Percentiles rank a stretch among this genome's conserved stretches.
Evolutionary conservation across 1,284 basidiomycete genomes (phyloP).

Genomic region (Pyrrhoderma noxium): DNA sequence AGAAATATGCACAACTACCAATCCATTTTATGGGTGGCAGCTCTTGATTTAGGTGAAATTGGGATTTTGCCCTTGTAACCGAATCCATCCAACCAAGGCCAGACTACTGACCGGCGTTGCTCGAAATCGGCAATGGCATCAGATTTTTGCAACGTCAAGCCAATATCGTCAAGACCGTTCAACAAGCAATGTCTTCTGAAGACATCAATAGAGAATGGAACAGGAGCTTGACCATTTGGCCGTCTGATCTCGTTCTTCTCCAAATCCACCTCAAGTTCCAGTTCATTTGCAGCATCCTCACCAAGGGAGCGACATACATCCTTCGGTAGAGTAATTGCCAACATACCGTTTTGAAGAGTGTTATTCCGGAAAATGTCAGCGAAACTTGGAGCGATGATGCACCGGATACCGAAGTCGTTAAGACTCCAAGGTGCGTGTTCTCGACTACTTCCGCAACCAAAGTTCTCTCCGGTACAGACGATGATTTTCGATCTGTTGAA

Average conservation of each 20-base stretch:
- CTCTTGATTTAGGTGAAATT: slow-evolving; percentile 27
- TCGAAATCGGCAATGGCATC: slow-evolving; percentile 72
- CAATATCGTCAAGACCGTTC: slow-evolving; percentile 93
- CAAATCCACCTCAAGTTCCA: slow-evolving; percentile 85
- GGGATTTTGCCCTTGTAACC: slow-evolving; percentile 77
- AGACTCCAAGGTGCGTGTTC: slow-evolving; percentile 97
- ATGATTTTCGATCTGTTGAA: slow-evolving; percentile 79
- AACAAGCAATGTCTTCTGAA: slow-evolving; percentile 90
- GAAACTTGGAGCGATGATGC: slow-evolving; percentile 89
- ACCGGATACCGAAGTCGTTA: slow-evolving; percentile 93
- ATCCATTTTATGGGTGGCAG: neutral
- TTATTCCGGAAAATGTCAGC: slow-evolving; percentile 93
- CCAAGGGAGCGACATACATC: slow-evolving; percentile 72
- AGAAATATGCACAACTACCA: slow-evolving; percentile 3
- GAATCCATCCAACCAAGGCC: slow-evolving; percentile 94
- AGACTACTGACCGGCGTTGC: slow-evolving; percentile 60
- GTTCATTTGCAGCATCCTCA: slow-evolving; percentile 72
- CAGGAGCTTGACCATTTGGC: slow-evolving; percentile 62
- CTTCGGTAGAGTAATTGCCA: slow-evolving; percentile 75
- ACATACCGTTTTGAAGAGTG: slow-evolving; percentile 95
- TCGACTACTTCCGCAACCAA: slow-evolving; percentile 90
- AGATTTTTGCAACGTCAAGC: slow-evolving; percentile 78
- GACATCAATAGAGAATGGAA: slow-evolving; percentile 74
- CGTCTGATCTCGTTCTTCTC: slow-evolving; percentile 82
- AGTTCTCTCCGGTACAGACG: slow-evolving; percentile 87